A percentile compares a stretch with the other conserved stretches of the same genome.
Conservation (phyloP, 164 flowering plant species). For the Berberis vulgaris region DNA sequence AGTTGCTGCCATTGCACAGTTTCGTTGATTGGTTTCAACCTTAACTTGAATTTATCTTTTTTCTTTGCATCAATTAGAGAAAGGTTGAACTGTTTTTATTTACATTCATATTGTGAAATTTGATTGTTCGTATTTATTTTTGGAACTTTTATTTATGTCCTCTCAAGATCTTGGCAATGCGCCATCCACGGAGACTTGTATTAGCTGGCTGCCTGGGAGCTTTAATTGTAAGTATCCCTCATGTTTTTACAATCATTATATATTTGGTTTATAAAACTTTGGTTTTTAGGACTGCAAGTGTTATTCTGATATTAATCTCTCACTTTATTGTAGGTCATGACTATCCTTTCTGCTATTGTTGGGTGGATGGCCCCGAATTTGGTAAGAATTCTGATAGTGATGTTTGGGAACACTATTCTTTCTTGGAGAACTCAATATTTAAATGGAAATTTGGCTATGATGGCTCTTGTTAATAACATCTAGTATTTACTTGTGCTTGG, state of each 20-base stretch:
- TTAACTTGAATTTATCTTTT: no score
- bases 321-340: conserved; percentile 65
- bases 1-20: no score
- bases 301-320: neutral
- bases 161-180: conserved; percentile 91
- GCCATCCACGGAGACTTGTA: conserved; percentile 88
- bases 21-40: no score
- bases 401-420: neutral
- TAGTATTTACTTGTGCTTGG: no score
- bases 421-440: neutral
- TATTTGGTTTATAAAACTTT: neutral
- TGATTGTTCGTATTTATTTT: neutral
- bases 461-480: neutral
- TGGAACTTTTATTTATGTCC: conserved; percentile 20
- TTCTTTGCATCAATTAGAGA: no score
- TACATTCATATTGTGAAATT: neutral
- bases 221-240: conserved; percentile 55
- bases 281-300: neutral
- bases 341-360: conserved; percentile 73
- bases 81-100: no score
- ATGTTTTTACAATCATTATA: neutral
- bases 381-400: conserved; percentile 30
- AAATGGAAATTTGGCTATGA: no score
- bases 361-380: conserved; percentile 99
- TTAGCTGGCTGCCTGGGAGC: conserved; percentile 83